A percentile compares a stretch with the other conserved stretches of the same genome.
These are phyloP conservation scores for Triadica sebifera DNA, from an alignment of 345 rosid species.

Conservation along the genomic window DNA sequence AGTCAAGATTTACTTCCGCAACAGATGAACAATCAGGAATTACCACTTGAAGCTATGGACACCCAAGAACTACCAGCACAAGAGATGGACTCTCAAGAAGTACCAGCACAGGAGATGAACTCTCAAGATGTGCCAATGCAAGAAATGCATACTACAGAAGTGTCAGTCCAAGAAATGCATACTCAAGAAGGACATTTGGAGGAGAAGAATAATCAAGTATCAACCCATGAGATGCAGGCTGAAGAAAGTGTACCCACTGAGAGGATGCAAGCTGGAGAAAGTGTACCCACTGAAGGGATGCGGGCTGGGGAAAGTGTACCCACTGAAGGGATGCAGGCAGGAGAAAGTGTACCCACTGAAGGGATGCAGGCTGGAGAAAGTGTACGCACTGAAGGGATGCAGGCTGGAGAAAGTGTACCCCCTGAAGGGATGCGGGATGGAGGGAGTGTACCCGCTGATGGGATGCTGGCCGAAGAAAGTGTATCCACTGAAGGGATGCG, in stretches of 20 bases:
- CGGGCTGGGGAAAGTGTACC: neutral
- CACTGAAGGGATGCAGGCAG: neutral
- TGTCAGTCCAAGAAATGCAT: neutral
- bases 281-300: neutral
- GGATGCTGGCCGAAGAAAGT: neutral
- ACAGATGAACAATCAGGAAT: neutral
- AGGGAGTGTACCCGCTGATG: constrained; percentile 13
- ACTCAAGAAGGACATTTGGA: neutral
- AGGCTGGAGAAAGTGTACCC: neutral
- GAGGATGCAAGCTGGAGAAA: neutral
- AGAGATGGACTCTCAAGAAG: constrained; percentile 1
- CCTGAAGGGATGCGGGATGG: neutral
- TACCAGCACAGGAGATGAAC: constrained; percentile 2
- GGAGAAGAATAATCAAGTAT: neutral
- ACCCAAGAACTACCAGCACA: neutral
- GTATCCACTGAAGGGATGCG: neutral
- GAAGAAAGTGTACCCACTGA: neutral
- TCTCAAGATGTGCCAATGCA: constrained; percentile 28
- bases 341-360: neutral
- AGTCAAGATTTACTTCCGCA: neutral
- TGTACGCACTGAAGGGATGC: neutral
- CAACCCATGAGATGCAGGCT: neutral
- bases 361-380: constrained; percentile 7
- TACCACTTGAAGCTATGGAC: neutral
- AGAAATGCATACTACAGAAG: neutral